Base-by-base conservation (phyloP, 129 eudicot species). In the Flaveria linearis region DNA sequence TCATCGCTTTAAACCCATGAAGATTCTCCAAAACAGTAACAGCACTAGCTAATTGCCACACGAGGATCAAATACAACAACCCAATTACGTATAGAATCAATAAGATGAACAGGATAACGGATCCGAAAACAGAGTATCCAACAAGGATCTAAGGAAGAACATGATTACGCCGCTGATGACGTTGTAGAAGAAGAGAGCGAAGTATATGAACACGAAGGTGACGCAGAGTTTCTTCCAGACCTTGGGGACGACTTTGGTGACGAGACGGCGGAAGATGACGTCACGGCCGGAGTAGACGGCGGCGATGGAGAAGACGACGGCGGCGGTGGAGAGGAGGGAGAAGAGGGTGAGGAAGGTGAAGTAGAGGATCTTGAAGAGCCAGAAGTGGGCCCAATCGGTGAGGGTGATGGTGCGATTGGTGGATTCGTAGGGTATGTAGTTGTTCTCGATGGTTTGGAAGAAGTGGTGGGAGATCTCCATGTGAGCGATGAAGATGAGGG, bases 231-330 rank as follows among this genome's bases (percentile, higher is more conserved):
- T 41, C 49, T 69, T 82, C 89, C 87, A 88, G 5, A 88, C 82
- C 42, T 75, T 80, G 3, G 87, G 92, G 0, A 85, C 79, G 2
- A 78, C 75, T 33, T 70, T 78, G 46, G 87, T 47, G 30, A 89
- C 82, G 2, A 57, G 60, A 11, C 70, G 73, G 11, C 73, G 73
- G 84, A 80, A 86, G 13, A 66, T n/a, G 18, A 89, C 41, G 9
- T 79, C 86, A 2, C 83, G 81, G 64, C 62, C 72, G 9, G 87
- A 71, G 78, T 88, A 86, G 14, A 76, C 56, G 58, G 80, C 83
- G 43, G 95, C 92, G 64, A 91, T 26, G n/a, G 97, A 81, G 84
- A 84, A 88, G 39, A 91, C 90, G 41, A 91, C 88, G 7, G 94
- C 90, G 18, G 95, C 82, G 46, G 94, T 88, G 62, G 97, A 88